These are phyloP conservation scores for Stemphylium beticola DNA, from an alignment of 2,329 filamentous ascomycete species.

Conservation along the genomic window DNA sequence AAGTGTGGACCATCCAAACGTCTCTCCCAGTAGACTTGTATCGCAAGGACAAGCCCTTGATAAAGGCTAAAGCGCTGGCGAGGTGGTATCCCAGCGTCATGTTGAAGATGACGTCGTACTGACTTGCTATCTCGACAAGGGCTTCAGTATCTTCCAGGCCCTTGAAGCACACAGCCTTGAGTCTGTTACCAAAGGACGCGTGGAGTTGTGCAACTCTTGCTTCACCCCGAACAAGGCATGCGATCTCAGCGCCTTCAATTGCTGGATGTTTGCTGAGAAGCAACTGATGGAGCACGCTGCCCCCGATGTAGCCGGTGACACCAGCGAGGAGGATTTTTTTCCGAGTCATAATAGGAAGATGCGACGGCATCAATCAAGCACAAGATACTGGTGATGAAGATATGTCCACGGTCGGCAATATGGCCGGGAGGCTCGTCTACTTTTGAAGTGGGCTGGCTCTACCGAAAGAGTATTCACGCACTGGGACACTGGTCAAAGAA, in stretches of 20 bases:
- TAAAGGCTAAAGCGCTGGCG: neutral
- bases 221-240: constrained; percentile 1
- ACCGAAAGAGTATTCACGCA: too few species aligned
- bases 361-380: neutral
- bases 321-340: neutral
- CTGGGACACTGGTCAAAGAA: too few species aligned
- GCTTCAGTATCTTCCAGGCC: neutral
- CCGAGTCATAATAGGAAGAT: neutral
- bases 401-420: neutral
- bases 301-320: constrained; percentile 2
- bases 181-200: neutral
- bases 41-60: neutral
- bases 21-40: neutral
- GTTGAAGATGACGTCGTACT: constrained; percentile 2
- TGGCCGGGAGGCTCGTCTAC: neutral
- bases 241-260: neutral
- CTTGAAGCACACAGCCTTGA: constrained; percentile 1
- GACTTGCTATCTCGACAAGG: constrained; percentile 5
- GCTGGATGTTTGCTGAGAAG: constrained; percentile 1
- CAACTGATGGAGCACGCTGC: neutral
- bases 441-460: too few species aligned
- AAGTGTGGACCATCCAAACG: constrained; percentile 4
- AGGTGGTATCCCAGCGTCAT: constrained; percentile 4
- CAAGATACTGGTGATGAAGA: neutral
- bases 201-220: neutral